Base-by-base conservation (phyloP, 345 rosid species). In the Excoecaria cochinchinensis region DNA sequence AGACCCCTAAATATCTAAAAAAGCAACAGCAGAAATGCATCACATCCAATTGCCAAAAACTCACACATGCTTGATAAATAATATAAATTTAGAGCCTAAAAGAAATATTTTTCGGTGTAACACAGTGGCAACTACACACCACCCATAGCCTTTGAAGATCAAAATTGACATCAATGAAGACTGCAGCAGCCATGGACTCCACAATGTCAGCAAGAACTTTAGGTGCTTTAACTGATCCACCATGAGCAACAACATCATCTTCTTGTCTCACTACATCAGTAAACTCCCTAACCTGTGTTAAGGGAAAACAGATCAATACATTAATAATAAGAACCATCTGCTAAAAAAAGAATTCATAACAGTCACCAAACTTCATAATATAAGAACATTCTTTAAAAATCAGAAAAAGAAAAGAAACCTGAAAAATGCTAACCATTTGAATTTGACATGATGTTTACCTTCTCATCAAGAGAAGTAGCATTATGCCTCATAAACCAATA, bases 121-220 rank as follows among this genome's bases (percentile, higher is more conserved):
- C 57, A 51, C 2, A 31, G 12, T 70, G 46, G 39, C 57, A 66
- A 70, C 38, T 48, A 81, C 89, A 1, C 44, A 94, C 98, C 94
- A 83, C 77, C 98, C 98, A 94, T 7, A 94, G 76, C 21, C 57
- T 83, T 75, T 77, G 78, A 9, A 92, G 87, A 84, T 92, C 89
- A 66, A 84, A 87, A 44, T 79, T 47, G 47, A 89, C 22, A 64
- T 94, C 98, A 6, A 90, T 44, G 40, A 84, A 94, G 19, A 94
- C 62, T 6, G 97, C 97, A 70, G 91, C 97, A 0, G 90, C 96
- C 47, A 94, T 22, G 53, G 98, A 86, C 74, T 94, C 98, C 4
- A 92, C 82, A 13, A 92, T 77, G 36, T 94, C 94, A 16, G 98
- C 96, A 4, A 94, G 90, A 69, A 92, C 74, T 84, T 94, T 92